Base-by-base conservation (phyloP, 2,329 filamentous ascomycete species). In the Beauveria asiatica region DNA sequence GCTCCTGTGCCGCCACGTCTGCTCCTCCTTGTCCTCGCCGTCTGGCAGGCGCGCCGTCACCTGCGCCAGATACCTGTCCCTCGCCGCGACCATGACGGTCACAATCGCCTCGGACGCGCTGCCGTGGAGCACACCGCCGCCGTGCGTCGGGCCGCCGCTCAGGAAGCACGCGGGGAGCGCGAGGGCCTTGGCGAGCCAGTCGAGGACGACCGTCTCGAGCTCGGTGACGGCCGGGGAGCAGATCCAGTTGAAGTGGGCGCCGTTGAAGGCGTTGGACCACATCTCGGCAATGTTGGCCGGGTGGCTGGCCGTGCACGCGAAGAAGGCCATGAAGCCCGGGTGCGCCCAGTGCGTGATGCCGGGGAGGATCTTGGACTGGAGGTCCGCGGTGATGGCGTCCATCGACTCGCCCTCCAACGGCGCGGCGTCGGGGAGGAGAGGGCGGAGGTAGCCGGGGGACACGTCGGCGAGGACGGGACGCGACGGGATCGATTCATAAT, bases 201-300 rank as follows among this genome's bases (percentile, higher is more conserved):
- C 93, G 72, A 97, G 81, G 48, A 96, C 88, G 25, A 97, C 82
- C 0, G 92, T 96, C 78, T 97, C 93, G 52, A 97, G 82, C 76
- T 97, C 93, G 0, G 93, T 97, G 19, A 94, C 87, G 7, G 89
- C 92, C 0, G 93, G 93, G 6, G 87, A 92, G 75, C 93, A 97
- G 64, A 97, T 86, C 93, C 93, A 97, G 75, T 97, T 97, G 80
- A 97, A 97, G 44, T 91, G 91, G 1, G 93, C 91, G 17, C 90
- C 90, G 13, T 86, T 94, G 75, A 97, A 92, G 7, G 91, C 88
- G 5, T 90, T 87, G 48, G 86, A 90, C 78, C 96, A 97, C 78
- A 97, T 86, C 75, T 97, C 93, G 21, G 91, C 93, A 11, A 97
- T 81, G 72, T 96, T 93, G 30, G 86, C 84, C 0, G 93, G 92